phyloP scores from a whole-genome alignment of 2,329 filamentous ascomycete species.

The Fusarium longipes region DNA sequence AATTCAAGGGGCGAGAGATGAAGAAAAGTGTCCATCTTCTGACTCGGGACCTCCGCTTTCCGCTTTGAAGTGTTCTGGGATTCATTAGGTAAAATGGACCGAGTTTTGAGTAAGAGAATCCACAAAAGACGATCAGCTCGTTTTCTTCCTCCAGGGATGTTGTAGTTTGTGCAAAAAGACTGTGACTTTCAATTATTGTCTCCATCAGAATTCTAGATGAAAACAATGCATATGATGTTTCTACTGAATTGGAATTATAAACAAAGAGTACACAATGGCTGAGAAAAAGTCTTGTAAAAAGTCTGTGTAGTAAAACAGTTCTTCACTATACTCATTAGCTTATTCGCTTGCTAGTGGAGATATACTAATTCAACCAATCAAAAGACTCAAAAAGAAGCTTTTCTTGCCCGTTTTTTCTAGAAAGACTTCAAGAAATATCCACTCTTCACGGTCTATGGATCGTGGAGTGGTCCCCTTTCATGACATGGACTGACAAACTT shows the following conservation, averaged over 20 bases:
- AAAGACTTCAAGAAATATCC: slow-evolving; percentile 22
- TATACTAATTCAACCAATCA: slow-evolving; percentile 16
- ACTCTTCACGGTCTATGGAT: slow-evolving; percentile 36
- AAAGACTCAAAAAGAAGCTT: not conserved
- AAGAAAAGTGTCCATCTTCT: slow-evolving; percentile 15
- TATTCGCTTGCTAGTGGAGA: slow-evolving; percentile 11
- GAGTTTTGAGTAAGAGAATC: slow-evolving; percentile 43
- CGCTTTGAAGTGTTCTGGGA: not conserved
- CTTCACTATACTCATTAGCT: slow-evolving; percentile 7
- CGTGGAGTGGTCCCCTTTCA: slow-evolving; percentile 25
- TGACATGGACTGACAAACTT: slow-evolving; percentile 42
- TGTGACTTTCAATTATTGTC: too few relatives aligned
- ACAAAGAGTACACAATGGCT: too few relatives aligned
- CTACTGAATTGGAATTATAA: too few relatives aligned
- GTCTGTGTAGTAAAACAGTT: not conserved
- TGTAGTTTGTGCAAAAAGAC: too few relatives aligned
- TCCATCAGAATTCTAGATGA: not conserved
- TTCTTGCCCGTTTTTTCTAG: slow-evolving; percentile 26
- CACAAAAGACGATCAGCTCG: slow-evolving; percentile 32
- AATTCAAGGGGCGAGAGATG: slow-evolving; percentile 18
- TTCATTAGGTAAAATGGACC: slow-evolving; percentile 44
- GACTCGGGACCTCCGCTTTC: slow-evolving; percentile 33
- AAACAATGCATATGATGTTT: not conserved
- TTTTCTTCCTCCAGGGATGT: not conserved
- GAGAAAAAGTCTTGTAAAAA: not conserved